phyloP scores from a whole-genome alignment of 2,329 filamentous ascomycete genomes.

The Cephalotrichum gorgonifer region DNA sequence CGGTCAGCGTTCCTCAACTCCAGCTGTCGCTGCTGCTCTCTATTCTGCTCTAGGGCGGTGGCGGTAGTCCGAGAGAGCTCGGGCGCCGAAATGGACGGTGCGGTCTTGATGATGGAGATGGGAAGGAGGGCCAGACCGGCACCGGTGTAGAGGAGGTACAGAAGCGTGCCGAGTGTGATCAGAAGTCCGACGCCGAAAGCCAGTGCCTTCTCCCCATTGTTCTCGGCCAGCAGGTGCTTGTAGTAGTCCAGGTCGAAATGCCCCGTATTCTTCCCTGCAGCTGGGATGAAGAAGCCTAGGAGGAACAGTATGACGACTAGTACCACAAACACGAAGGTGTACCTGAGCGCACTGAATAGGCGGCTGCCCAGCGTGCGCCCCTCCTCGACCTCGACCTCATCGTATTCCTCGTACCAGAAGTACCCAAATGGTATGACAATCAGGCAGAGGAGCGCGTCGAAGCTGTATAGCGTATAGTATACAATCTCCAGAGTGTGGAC shows the following conservation, averaged over 20 bases:
- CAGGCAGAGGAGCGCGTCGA: conserved; percentile 83
- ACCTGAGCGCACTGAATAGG: conserved; percentile 79
- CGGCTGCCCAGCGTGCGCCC: conserved; percentile 60
- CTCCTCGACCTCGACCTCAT: conserved; percentile 78
- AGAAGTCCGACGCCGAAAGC: conserved; percentile 86
- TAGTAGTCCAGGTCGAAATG: conserved; percentile 86
- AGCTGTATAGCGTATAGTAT: conserved; percentile 86
- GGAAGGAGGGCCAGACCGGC: conserved; percentile 82
- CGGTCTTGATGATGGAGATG: conserved; percentile 83
- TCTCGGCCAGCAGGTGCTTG: conserved; percentile 71
- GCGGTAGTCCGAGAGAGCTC: conserved; percentile 67
- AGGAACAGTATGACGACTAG: conserved; percentile 77
- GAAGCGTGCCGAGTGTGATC: conserved; percentile 71
- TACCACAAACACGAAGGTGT: conserved; percentile 75
- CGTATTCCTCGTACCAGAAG: conserved; percentile 93
- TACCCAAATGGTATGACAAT: conserved; percentile 90
- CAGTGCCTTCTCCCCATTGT: conserved; percentile 84
- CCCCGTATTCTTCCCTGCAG: conserved; percentile 54
- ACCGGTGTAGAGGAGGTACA: conserved; percentile 84
- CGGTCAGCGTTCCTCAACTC: conserved; percentile 75
- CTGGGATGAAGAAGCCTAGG: conserved; percentile 87
- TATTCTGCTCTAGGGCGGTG: conserved; percentile 74
- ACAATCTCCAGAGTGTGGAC: conserved; percentile 73
- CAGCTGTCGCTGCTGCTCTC: conserved; percentile 84
- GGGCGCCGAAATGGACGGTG: conserved; percentile 75